phyloP scores from a whole-genome alignment of 2,329 filamentous ascomycete genomes.

The Colletotrichum siamense region DNA sequence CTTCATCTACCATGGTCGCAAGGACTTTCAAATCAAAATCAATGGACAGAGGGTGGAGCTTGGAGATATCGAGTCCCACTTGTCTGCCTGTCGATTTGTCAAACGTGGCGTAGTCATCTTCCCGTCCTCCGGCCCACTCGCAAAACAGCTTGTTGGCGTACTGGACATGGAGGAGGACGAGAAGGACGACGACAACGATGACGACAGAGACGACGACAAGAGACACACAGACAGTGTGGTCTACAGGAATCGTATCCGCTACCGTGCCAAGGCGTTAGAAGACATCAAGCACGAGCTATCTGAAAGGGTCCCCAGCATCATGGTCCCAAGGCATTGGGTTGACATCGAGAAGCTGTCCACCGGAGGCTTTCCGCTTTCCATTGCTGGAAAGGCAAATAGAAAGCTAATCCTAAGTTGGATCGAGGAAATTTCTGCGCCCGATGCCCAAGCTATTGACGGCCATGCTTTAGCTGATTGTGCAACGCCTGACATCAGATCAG shows the following conservation, averaged over 20 bases:
- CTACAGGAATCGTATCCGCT: rapidly evolving
- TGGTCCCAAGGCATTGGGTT: neutral
- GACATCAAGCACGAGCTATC: neutral
- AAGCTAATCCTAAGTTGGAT: neutral
- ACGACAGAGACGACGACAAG: neutral
- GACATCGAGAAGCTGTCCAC: neutral
- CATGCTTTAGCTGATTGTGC: neutral
- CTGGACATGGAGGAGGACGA: neutral
- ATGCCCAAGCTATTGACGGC: neutral
- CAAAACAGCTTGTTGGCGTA: neutral
- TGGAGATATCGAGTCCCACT: constrained; percentile 24
- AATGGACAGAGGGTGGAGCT: constrained; percentile 27
- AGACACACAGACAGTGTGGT: neutral
- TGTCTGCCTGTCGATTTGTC: neutral
- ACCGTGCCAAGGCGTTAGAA: neutral
- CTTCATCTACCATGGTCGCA: constrained; percentile 22
- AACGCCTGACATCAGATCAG: neutral
- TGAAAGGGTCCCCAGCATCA: neutral
- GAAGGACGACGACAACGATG: rapidly evolving
- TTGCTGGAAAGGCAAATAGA: neutral
- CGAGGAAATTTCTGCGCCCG: neutral
- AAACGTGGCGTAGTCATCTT: neutral
- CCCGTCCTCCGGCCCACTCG: neutral
- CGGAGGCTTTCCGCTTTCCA: neutral
- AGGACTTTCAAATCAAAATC: constrained; percentile 28